Conservation (phyloP, 208 protist species). For the Wallacemonas sp. region DNA sequence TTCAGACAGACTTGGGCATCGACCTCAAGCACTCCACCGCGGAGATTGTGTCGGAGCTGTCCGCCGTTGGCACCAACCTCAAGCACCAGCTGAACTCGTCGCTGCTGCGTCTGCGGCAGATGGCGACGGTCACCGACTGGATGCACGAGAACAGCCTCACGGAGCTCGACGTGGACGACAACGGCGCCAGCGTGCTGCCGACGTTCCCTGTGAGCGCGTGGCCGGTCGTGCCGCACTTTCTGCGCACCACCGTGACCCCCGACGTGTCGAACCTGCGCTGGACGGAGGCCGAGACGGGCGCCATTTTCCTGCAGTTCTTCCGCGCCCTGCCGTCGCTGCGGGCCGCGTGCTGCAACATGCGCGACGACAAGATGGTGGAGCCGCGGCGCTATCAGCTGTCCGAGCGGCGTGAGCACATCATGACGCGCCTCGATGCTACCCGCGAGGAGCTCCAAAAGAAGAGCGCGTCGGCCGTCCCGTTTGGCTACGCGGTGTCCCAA, state of each 20-base stretch:
- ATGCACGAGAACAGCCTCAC: slow-evolving; percentile 47
- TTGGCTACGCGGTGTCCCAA: slow-evolving; percentile 62
- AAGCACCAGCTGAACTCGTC: slow-evolving; percentile 82
- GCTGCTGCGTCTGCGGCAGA: slow-evolving; percentile 57
- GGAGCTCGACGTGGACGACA: slow-evolving; percentile 38
- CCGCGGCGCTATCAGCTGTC: slow-evolving; percentile 60
- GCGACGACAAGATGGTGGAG: slow-evolving; percentile 68
- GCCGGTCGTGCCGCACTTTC: slow-evolving; percentile 67
- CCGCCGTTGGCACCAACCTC: slow-evolving; percentile 62
- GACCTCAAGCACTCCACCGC: slow-evolving; percentile 64
- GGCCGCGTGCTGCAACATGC: slow-evolving; percentile 32
- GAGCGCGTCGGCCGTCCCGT: slow-evolving; percentile 50
- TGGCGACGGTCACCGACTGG: slow-evolving; percentile 54
- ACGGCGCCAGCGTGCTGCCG: slow-evolving; percentile 45
- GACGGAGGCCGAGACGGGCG: slow-evolving; percentile 38
- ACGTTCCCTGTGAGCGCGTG: slow-evolving; percentile 47
- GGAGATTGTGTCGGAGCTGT: slow-evolving; percentile 66
- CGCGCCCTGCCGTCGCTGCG: slow-evolving; percentile 33
- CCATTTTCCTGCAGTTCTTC: slow-evolving; percentile 61
- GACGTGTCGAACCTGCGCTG: slow-evolving; percentile 71
- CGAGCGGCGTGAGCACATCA: slow-evolving; percentile 39
- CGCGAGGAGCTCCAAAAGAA: slow-evolving; percentile 49
- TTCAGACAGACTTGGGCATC: slow-evolving; percentile 76
- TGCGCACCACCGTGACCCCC: slow-evolving; percentile 55
- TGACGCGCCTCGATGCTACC: slow-evolving; percentile 42